Conservation (phyloP, 768 basidiomycete genomes). For the Clavulina sp. region DNA sequence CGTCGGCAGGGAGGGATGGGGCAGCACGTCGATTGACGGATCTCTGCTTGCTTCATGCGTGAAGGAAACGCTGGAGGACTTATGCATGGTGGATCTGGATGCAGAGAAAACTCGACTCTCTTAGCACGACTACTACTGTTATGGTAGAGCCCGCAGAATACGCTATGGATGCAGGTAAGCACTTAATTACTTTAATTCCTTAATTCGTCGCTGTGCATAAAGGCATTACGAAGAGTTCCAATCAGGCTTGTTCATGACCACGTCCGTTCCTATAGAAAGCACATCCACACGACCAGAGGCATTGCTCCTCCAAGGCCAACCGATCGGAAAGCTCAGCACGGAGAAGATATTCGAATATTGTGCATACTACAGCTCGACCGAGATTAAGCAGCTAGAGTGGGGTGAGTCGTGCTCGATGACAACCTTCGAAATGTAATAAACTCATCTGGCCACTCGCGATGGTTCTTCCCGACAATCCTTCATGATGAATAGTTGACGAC, state of each 20-base stretch:
- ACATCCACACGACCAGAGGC: constrained; percentile 40
- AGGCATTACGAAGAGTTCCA: too few relatives aligned
- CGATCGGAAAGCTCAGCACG: constrained; percentile 61
- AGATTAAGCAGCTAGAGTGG: constrained; percentile 70
- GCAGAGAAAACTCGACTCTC: not conserved
- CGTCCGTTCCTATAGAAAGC: too few relatives aligned
- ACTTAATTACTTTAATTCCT: not conserved
- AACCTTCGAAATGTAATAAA: not conserved
- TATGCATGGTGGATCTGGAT: not conserved
- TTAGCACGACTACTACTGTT: not conserved
- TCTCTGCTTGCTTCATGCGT: too few relatives aligned
- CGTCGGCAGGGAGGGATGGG: too few relatives aligned
- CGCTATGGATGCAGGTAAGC: constrained; percentile 15
- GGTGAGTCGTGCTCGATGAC: not conserved
- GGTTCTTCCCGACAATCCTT: too few relatives aligned
- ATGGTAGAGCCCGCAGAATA: constrained; percentile 13
- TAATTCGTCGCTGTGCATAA: constrained; percentile 24
- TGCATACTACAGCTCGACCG: constrained; percentile 55
- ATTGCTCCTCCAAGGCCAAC: constrained; percentile 49
- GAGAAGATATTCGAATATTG: constrained; percentile 66
- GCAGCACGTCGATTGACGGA: too few relatives aligned
- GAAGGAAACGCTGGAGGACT: too few relatives aligned
- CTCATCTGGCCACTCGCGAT: not conserved
- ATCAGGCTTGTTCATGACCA: too few relatives aligned
- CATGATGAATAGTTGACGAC: constrained; percentile 67